phyloP scores from a whole-genome alignment of 179 eudicot genomes.

The Silene coronaria region DNA sequence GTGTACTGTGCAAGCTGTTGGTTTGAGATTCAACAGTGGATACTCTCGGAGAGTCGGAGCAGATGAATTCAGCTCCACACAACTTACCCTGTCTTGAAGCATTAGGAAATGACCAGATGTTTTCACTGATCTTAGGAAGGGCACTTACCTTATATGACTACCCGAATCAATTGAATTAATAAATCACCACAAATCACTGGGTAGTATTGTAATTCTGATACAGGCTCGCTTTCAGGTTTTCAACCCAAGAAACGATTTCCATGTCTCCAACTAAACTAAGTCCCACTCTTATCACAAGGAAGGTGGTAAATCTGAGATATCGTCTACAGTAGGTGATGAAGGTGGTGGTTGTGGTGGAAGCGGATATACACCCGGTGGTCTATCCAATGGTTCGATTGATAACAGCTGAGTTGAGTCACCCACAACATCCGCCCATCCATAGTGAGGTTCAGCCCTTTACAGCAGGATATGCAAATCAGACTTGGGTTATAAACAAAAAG shows the following conservation, averaged over 20 bases:
- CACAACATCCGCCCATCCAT: conserved; percentile 96
- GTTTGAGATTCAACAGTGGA: too few relatives aligned
- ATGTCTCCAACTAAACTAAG: conserved; percentile 19
- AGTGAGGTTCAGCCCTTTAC: conserved; percentile 84
- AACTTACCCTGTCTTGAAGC: too few relatives aligned
- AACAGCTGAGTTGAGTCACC: conserved; percentile 85
- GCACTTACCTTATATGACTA: background rate
- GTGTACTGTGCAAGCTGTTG: too few relatives aligned
- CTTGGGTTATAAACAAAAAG: background rate
- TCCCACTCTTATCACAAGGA: conserved; percentile 17
- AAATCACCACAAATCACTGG: conserved; percentile 10
- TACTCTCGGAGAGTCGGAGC: too few relatives aligned
- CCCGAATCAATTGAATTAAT: conserved; percentile 21
- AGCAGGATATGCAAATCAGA: background rate
- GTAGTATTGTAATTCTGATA: conserved; percentile 6
- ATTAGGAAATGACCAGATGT: background rate
- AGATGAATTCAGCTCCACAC: too few relatives aligned
- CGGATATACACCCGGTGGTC: conserved; percentile 80
- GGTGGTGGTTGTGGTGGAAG: conserved; percentile 48
- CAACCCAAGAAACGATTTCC: conserved; percentile 12
- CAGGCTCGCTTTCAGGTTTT: conserved; percentile 5
- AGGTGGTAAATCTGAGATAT: conserved; percentile 28
- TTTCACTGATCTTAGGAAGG: background rate
- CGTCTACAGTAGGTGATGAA: conserved; percentile 39
- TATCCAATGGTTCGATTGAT: conserved; percentile 72